A percentile compares a stretch with the other conserved stretches of the same genome.
These are phyloP conservation scores for Cystoderma amianthinum DNA, from an alignment of 768 basidiomycete genomes.

Conservation along the genomic window DNA sequence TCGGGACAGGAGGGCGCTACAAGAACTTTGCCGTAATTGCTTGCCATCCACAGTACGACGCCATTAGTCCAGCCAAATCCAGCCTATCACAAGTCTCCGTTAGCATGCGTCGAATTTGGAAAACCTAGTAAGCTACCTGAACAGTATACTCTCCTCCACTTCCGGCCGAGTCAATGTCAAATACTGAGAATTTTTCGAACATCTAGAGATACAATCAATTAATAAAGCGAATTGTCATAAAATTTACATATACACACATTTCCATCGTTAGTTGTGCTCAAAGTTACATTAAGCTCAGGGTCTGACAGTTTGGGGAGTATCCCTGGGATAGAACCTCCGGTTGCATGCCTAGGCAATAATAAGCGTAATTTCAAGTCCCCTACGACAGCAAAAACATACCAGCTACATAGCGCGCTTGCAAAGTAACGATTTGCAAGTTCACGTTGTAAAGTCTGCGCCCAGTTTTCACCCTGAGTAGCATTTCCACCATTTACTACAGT, in stretches of 20 bases:
- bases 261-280: conserved; percentile 61
- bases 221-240: not conserved
- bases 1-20: conserved; percentile 59
- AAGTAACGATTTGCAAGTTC: conserved; percentile 85
- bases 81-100: conserved; percentile 26
- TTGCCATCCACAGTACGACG: conserved; percentile 68
- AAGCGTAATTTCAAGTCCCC: not conserved
- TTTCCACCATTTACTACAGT: conserved; percentile 68
- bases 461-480: conserved; percentile 50
- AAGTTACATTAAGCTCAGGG: conserved; percentile 61
- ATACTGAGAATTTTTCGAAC: conserved; percentile 83
- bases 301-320: conserved; percentile 65
- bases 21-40: conserved; percentile 54
- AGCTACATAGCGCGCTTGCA: conserved; percentile 80
- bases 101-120: not conserved
- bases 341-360: conserved; percentile 57
- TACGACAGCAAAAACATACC: conserved; percentile 34
- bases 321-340: conserved; percentile 76
- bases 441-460: conserved; percentile 54
- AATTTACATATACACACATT: conserved; percentile 47
- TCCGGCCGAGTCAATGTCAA: conserved; percentile 75
- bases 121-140: conserved; percentile 37
- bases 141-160: conserved; percentile 86
- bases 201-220: conserved; percentile 38
- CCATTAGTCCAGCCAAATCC: conserved; percentile 93